Percentiles rank a stretch among this genome's conserved stretches.
Conservation (phyloP, 2,329 filamentous ascomycete species). For the Calonectria ilicicola region DNA sequence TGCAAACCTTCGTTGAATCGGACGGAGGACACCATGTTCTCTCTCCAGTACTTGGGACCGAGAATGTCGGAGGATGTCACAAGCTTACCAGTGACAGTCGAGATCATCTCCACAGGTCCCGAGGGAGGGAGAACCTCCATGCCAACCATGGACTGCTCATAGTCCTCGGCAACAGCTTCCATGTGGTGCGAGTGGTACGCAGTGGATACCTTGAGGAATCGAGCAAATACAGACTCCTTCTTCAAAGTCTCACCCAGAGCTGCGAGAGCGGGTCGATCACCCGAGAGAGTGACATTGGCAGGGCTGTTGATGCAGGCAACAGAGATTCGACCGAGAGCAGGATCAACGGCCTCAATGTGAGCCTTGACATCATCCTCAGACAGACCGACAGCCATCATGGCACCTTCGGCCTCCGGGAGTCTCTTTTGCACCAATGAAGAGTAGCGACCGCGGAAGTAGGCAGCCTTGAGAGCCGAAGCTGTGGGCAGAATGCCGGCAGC, state of each 20-base stretch:
- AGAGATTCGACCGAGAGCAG: conserved; percentile 22
- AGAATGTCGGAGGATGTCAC: conserved; percentile 49
- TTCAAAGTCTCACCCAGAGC: conserved; percentile 49
- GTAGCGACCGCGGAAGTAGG: conserved; percentile 57
- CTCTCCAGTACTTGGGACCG: conserved; percentile 54
- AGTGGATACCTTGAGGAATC: conserved; percentile 57
- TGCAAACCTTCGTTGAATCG: conserved; percentile 49
- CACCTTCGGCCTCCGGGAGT: conserved; percentile 13
- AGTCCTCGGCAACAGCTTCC: conserved; percentile 58
- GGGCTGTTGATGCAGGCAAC: conserved; percentile 63
- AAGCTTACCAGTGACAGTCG: conserved; percentile 52
- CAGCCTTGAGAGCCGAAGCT: conserved; percentile 56
- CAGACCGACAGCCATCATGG: conserved; percentile 42
- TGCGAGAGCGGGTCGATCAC: conserved; percentile 55
- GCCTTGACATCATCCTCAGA: not conserved
- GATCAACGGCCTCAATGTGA: not conserved
- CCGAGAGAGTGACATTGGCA: conserved; percentile 60
- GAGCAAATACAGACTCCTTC: conserved; percentile 56
- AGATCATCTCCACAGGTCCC: conserved; percentile 41
- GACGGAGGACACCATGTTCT: conserved; percentile 50
- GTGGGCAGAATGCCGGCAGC: conserved; percentile 51
- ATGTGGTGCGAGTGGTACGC: conserved; percentile 66
- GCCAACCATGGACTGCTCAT: conserved; percentile 45
- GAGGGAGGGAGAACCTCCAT: not conserved
- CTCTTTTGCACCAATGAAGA: conserved; percentile 51